Evolutionary conservation across 2,329 filamentous ascomycete species (phyloP).

Genomic region (Cadophora malorum): DNA sequence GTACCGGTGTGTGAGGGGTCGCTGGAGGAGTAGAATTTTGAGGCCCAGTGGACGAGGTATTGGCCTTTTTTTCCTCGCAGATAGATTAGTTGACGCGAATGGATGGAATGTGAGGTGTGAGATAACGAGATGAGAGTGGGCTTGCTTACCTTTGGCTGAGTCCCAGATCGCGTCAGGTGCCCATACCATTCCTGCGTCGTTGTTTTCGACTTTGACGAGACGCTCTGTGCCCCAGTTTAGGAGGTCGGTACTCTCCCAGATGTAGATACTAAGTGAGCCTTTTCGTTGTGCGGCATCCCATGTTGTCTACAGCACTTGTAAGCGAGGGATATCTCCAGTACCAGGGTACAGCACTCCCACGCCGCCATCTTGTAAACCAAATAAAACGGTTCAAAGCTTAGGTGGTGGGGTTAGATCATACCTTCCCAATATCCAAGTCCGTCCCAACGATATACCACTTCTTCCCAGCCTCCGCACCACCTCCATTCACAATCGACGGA

Average conservation of each 20-base stretch:
- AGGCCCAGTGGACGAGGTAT: conserved; percentile 56
- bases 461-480: conserved; percentile 52
- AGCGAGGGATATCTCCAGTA: neutral
- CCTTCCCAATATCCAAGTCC: conserved; percentile 58
- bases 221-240: conserved; percentile 56
- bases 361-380: too few relatives aligned
- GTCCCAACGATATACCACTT: conserved; percentile 64
- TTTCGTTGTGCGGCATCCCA: conserved; percentile 60
- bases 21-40: conserved; percentile 55
- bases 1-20: conserved; percentile 57
- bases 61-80: conserved; percentile 45
- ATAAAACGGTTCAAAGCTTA: too few relatives aligned
- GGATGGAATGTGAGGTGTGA: neutral
- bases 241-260: conserved; percentile 61
- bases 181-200: conserved; percentile 64
- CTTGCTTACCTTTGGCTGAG: conserved; percentile 44
- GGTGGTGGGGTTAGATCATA: conserved; percentile 26
- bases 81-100: neutral
- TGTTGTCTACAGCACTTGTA: conserved; percentile 48
- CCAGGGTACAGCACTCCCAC: too few relatives aligned
- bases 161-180: conserved; percentile 63
- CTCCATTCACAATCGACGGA: conserved; percentile 55
- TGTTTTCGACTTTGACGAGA: conserved; percentile 57
- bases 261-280: conserved; percentile 58
- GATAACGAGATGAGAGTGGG: neutral